These are phyloP conservation scores for Pseudozyma flocculosa DNA, from an alignment of 1,284 basidiomycete species.

Conservation along the genomic window DNA sequence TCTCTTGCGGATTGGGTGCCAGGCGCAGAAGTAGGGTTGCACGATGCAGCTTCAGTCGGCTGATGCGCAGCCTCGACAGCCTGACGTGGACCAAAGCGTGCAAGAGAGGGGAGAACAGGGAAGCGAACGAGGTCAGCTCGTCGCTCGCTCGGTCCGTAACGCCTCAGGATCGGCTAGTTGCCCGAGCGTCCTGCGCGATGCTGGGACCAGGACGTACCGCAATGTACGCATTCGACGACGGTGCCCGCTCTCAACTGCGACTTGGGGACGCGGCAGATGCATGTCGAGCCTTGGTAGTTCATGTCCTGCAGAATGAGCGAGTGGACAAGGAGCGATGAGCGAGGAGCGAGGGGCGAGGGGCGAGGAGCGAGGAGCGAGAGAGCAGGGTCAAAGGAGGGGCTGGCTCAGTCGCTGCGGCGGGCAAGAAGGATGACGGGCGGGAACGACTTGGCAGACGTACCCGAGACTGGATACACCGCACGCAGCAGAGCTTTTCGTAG, in stretches of 20 bases:
- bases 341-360: background rate
- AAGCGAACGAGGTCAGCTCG: no score
- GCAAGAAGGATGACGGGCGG: background rate
- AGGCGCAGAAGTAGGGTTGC: no score
- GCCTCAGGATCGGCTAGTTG: no score
- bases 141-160: no score
- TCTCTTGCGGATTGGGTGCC: no score
- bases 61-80: background rate
- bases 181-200: no score
- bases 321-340: constrained; percentile 3
- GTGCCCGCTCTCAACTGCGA: constrained; percentile 85
- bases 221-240: constrained; percentile 95
- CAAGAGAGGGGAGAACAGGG: no score
- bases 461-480: constrained; percentile 92
- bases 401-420: no score
- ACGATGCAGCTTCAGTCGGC: background rate
- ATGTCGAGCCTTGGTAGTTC: constrained; percentile 99
- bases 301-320: constrained; percentile 67
- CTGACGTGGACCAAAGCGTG: background rate
- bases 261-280: constrained; percentile 96
- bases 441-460: constrained; percentile 64
- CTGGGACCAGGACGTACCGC: constrained; percentile 78
- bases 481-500: constrained; percentile 96
- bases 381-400: background rate
- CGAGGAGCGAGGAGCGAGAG: background rate